Percentiles rank a stretch among this genome's conserved stretches.
Evolutionary conservation across 805 yeast genomes (phyloP).

Genomic region (Starmerella gropengiesseri): DNA sequence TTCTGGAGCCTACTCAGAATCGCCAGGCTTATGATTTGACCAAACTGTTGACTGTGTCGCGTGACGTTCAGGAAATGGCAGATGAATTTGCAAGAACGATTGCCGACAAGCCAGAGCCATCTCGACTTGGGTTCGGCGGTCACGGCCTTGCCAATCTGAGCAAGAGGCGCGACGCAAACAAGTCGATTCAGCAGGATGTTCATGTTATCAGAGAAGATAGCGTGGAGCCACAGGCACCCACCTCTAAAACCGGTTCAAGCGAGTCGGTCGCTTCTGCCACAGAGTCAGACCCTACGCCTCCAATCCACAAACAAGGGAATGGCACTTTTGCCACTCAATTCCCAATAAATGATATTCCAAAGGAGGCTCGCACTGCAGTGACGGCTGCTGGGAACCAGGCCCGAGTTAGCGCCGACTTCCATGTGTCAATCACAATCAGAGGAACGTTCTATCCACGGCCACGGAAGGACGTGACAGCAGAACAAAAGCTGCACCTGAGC

Average conservation of each 20-base stretch:
- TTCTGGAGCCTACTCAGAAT: constrained; percentile 52
- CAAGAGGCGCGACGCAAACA: constrained; percentile 41
- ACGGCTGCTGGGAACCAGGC: constrained; percentile 13
- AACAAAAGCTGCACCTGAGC: constrained; percentile 55
- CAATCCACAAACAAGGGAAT: constrained; percentile 13
- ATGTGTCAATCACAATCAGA: constrained; percentile 66
- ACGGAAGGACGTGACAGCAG: constrained; percentile 11
- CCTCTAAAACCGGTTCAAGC: too few relatives aligned
- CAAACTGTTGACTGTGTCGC: constrained; percentile 52
- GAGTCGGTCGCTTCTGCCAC: too few relatives aligned
- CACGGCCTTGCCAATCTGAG: constrained; percentile 76
- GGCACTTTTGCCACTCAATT: constrained; percentile 52
- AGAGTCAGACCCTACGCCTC: background rate
- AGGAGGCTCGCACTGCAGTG: constrained; percentile 27
- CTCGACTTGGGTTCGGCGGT: constrained; percentile 89
- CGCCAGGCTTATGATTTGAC: constrained; percentile 58
- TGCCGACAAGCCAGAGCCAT: constrained; percentile 40
- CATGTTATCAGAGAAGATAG: background rate
- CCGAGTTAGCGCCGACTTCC: constrained; percentile 19
- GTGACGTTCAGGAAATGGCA: constrained; percentile 41
- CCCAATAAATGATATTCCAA: constrained; percentile 76
- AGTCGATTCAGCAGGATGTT: constrained; percentile 36
- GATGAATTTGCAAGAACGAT: constrained; percentile 36
- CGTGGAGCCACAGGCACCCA: background rate
- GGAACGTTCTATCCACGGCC: constrained; percentile 68